Evolutionary conservation across 2,329 filamentous ascomycete species (phyloP), one percentile per base, ranked within the genome.

Genomic region (Aspergillus spinulosporus): DNA sequence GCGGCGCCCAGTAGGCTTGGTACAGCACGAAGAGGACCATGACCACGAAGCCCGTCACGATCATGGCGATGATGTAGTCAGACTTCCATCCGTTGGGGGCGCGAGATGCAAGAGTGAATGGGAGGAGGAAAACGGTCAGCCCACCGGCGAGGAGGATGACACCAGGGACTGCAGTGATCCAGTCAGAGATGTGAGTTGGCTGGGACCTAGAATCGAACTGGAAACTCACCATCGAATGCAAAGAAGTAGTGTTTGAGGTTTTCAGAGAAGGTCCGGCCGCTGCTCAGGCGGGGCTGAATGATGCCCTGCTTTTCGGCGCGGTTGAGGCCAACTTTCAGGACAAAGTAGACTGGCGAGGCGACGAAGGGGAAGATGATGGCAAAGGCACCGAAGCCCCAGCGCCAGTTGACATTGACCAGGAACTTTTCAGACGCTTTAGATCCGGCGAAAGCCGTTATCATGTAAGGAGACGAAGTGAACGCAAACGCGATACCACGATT

Each of bases 321-420:
- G 21, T 21, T 21, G 21, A 21, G 21, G 21, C 21, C 21, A 21
- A 21, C 21, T 34, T 34, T 34, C 28, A 57, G 47, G 2, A 57
- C 15, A 1, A 36, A 4, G 3, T 51, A 14, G 14, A 54, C 51
- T 2, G 54, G 54, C 5, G 43, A 28, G 4, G 49, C 43, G 6
- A 53, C 29, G 1, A 37, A 12, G 1, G 51, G 45, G 2, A 48
- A 39, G 8, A 88, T 75, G 61, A 89, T 83, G 45, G 81, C 76
- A 64, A 86, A 88, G 21, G 77, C 72, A 26, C 84, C 86, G 64
- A 84, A 88, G 1, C 77, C 84, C 86, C 85, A 88, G 32, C 82
- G 78, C 78, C 82, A 88, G 45, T 78, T 80, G 28, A 78, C 73
- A 1, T 78, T 73, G 0, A 73, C 61, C 48, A 82, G 72, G 62